Base-by-base conservation (phyloP, 331 rosid genomes). In the Saraca asoca region DNA sequence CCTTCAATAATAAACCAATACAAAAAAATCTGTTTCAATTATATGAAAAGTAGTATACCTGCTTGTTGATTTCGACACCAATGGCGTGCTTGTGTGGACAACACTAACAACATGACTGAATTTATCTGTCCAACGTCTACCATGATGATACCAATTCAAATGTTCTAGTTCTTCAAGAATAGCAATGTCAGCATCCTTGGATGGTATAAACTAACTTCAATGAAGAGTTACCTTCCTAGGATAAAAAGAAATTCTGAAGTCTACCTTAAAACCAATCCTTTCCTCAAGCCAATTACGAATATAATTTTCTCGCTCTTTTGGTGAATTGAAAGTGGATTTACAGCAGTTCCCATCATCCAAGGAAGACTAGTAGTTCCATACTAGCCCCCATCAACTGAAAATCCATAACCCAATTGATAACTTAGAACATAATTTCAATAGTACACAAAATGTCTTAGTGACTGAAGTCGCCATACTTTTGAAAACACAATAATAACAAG, bases 321-420 rank as follows among this genome's bases (percentile, higher is more conserved):
- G 97, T 63, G 92, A 88, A 79, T 90, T 80, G 58, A 94, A 94
- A 94, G 82, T 31, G 99, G 99, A 66, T 94, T 94, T 63, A 94
- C 99, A 33, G 99, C 96, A 45, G 99, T 94, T 73, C 99, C 99
- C 0, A 96, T 94, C 99, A 94, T 86, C 99, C 99, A 94, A 67
- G 99, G 99, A 84, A 94, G 96, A 79, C 97, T 94, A 51, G 99
- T 97, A 17, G 99, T 94, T n/a, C n/a, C n/a, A n/a, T n/a, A n/a
- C n/a, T n/a, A n/a, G n/a, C n/a, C n/a, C n/a, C n/a, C n/a, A n/a
- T n/a, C n/a, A n/a, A n/a, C n/a, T n/a, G n/a, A n/a, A n/a, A n/a
- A n/a, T n/a, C n/a, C n/a, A n/a, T n/a, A n/a, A n/a, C n/a, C n/a
- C n/a, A n/a, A n/a, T n/a, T n/a, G n/a, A n/a, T n/a, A n/a, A n/a